Percentiles rank a stretch among this genome's conserved stretches.
phyloP scores from a whole-genome alignment of 2,329 filamentous ascomycete species.

The Neodidymelliopsis sp. region DNA sequence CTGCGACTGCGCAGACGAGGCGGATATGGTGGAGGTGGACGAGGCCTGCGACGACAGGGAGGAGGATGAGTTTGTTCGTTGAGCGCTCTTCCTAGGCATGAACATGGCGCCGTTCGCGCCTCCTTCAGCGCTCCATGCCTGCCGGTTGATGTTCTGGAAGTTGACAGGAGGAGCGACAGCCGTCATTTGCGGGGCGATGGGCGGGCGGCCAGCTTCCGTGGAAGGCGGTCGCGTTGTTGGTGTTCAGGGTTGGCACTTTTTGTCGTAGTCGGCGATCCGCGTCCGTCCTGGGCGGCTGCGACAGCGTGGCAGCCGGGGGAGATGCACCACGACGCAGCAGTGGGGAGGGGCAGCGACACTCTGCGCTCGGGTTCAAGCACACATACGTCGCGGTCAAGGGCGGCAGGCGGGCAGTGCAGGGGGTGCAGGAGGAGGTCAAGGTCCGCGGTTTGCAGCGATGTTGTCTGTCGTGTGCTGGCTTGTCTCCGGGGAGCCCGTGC shows the following conservation, averaged over 20 bases:
- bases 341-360: constrained; percentile 23
- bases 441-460: constrained; percentile 23
- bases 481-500: constrained; percentile 40
- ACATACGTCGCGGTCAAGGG: constrained; percentile 35
- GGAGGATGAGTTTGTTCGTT: constrained; percentile 89
- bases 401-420: constrained; percentile 22
- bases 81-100: constrained; percentile 82
- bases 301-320: constrained; percentile 36
- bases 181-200: constrained; percentile 61
- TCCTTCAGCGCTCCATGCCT: constrained; percentile 69
- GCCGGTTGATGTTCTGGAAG: constrained; percentile 66
- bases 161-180: constrained; percentile 71
- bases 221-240: constrained; percentile 24
- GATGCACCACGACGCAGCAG: constrained; percentile 26
- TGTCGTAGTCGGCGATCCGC: constrained; percentile 34
- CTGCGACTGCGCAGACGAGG: constrained; percentile 66
- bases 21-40: constrained; percentile 70
- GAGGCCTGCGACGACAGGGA: constrained; percentile 73
- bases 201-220: constrained; percentile 28
- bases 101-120: constrained; percentile 76
- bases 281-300: constrained; percentile 38
- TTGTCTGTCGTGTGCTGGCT: constrained; percentile 45
- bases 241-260: constrained; percentile 36
- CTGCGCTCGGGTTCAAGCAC: constrained; percentile 27
- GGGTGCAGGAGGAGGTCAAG: constrained; percentile 14